A percentile compares a stretch with the other conserved stretches of the same genome.
These are phyloP conservation scores for Xylaria acuta DNA, from an alignment of 495 filamentous ascomycete genomes.

Conservation along the genomic window DNA sequence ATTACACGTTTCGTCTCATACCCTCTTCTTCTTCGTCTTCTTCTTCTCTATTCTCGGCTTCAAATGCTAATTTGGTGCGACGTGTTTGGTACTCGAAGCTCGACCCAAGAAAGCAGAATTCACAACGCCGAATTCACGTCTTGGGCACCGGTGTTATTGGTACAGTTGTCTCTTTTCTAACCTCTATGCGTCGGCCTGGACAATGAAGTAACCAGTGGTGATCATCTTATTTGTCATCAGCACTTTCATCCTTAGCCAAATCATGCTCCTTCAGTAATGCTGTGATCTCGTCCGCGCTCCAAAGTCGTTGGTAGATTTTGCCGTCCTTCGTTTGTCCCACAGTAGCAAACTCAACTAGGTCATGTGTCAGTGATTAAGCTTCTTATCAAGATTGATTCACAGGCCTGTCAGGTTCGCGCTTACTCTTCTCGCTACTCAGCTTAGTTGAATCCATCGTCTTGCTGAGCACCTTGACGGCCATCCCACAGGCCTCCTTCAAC, in stretches of 20 bases:
- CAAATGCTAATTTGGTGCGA: background rate
- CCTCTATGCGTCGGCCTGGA: conserved; percentile 20
- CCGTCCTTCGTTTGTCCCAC: conserved; percentile 94
- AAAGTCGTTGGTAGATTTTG: conserved; percentile 96
- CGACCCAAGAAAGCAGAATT: background rate
- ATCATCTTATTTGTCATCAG: conserved; percentile 63
- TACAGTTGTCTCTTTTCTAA: conserved; percentile 24
- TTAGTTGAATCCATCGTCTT: conserved; percentile 99
- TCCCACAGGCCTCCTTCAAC: conserved; percentile 93
- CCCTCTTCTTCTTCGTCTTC: background rate
- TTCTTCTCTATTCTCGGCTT: background rate
- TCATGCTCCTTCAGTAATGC: conserved; percentile 93
- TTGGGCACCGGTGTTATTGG: conserved; percentile 3
- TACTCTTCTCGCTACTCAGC: conserved; percentile 98
- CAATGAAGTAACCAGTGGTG: background rate
- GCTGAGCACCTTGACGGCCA: conserved; percentile 98
- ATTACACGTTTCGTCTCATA: background rate
- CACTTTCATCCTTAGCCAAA: conserved; percentile 84
- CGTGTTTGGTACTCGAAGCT: background rate
- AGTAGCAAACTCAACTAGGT: conserved; percentile 93
- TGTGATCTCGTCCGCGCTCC: conserved; percentile 96
- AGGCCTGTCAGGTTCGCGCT: conserved; percentile 23
- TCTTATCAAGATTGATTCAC: conserved; percentile 30
- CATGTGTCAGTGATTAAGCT: conserved; percentile 40
- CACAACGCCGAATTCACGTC: background rate